Evolutionary conservation across 202 grass and related monocot genomes (phyloP), one percentile per base, ranked within the genome.

Genomic region (Schoenoplectus tabernaemontani): DNA sequence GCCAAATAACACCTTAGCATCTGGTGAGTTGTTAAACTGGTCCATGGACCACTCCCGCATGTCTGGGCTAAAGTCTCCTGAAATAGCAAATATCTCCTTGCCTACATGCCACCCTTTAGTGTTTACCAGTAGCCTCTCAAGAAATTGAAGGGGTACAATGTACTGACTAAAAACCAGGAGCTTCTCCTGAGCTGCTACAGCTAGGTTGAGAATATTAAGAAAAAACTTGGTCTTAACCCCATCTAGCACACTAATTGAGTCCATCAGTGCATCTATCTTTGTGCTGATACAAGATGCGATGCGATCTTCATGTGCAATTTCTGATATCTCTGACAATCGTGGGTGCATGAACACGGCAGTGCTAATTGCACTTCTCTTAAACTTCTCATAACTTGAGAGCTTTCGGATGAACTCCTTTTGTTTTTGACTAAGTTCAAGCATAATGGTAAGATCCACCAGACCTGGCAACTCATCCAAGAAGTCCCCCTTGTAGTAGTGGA

Each of bases 401-500:
- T 87, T 96, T 58, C 84, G 84, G 78, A 82, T 64, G 1, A 82
- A 65, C 33, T 83, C 83, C 81, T 93, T 92, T 86, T 99, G 96
- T 63, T 84, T 89, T 7, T 81, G 58, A 65, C 63, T 87, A 54
- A 95, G 81, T 69, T 93, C 92, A 62, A 99, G 81, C 60, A 99
- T 88, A 47, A 99, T 83, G 0, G 91, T 95, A 39, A 95, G 86
- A 79, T 99, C 96, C 37, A 96, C 48, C 68, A 99, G 84, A 30
- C 96, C 96, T 81, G 96, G 92, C 20, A 99, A 75, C 75, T 99
- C 96, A 75, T 99, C 96, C 72, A 99, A 89, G 64, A 99, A 89
- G 61, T 96, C 96, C 42, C 96, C 96, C 84, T 83, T 96, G 30
- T 99, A 99, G 76, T 99, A 99, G 78, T 99, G 96, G 84, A 99